Evolutionary conservation across 2,329 filamentous ascomycete species (phyloP).

Genomic region (Pseudocercospora fuligena): DNA sequence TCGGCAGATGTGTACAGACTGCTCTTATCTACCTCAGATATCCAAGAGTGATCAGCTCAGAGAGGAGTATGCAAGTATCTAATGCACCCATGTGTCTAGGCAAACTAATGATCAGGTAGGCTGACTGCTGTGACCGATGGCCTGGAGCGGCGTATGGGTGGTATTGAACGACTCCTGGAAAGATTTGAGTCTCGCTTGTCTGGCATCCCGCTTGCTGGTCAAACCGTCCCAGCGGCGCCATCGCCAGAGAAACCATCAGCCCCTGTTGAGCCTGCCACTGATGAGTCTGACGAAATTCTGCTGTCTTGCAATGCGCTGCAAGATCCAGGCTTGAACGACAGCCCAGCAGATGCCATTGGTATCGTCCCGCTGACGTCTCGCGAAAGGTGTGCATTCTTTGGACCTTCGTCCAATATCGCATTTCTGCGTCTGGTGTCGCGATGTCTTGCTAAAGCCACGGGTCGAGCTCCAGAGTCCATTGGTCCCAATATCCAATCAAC

Average conservation of each 20-base stretch:
- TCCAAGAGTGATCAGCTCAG: slow-evolving; percentile 21
- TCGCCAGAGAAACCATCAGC: neutral
- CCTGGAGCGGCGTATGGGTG: slow-evolving; percentile 15
- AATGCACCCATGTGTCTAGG: neutral
- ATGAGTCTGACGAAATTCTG: slow-evolving; percentile 8
- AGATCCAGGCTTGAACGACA: neutral
- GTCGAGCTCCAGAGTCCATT: neutral
- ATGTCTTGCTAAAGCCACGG: slow-evolving; percentile 8
- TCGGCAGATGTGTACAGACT: slow-evolving; percentile 15
- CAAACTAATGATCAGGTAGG: neutral
- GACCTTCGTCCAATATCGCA: slow-evolving; percentile 24
- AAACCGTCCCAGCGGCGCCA: neutral
- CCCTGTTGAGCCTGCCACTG: neutral
- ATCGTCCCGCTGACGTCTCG: slow-evolving; percentile 16
- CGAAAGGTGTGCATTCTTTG: slow-evolving; percentile 18
- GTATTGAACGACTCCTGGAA: slow-evolving; percentile 15
- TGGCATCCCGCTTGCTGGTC: neutral
- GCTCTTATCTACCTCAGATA: slow-evolving; percentile 16
- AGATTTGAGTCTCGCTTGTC: neutral
- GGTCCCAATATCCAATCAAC: neutral
- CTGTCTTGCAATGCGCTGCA: slow-evolving; percentile 15
- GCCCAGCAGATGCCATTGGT: slow-evolving; percentile 14
- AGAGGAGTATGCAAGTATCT: slow-evolving; percentile 2
- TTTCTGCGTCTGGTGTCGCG: slow-evolving; percentile 20
- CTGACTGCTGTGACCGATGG: slow-evolving; percentile 11